These are phyloP conservation scores for Pichia sp. DNA, from an alignment of 1,139 yeast genomes.

Conservation along the genomic window DNA sequence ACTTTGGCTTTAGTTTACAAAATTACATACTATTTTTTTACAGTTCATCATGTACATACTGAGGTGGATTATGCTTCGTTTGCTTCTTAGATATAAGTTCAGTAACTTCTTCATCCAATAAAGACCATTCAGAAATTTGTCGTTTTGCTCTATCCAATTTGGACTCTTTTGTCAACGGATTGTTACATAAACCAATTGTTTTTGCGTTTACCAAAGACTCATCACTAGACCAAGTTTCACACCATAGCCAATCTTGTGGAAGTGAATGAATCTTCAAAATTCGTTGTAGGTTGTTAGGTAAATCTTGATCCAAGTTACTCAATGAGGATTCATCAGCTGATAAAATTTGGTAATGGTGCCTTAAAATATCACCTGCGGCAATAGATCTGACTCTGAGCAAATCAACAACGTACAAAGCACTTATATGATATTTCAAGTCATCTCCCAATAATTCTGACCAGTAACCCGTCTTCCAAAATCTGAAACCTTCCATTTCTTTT, in stretches of 20 bases:
- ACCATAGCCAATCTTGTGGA: conserved; percentile 86
- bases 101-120: conserved; percentile 46
- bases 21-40: too few relatives aligned
- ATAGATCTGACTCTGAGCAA: conserved; percentile 53
- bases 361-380: conserved; percentile 69
- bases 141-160: conserved; percentile 68
- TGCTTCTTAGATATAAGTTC: too few relatives aligned
- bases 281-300: conserved; percentile 77
- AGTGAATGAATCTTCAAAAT: conserved; percentile 60
- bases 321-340: conserved; percentile 75
- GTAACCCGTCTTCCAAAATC: conserved; percentile 93
- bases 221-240: conserved; percentile 89
- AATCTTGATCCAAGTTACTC: conserved; percentile 82
- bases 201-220: conserved; percentile 52
- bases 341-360: conserved; percentile 81
- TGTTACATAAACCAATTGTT: conserved; percentile 77
- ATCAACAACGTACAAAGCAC: conserved; percentile 81
- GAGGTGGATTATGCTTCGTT: background rate
- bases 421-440: conserved; percentile 64
- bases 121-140: conserved; percentile 70
- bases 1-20: too few relatives aligned
- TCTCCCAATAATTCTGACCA: conserved; percentile 65
- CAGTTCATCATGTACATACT: background rate
- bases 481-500: conserved; percentile 70
- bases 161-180: conserved; percentile 72